A percentile compares a stretch with the other conserved stretches of the same genome.
phyloP scores from a whole-genome alignment of 192 early-diverging fungal species.

The Spizellomyces punctatus region DNA sequence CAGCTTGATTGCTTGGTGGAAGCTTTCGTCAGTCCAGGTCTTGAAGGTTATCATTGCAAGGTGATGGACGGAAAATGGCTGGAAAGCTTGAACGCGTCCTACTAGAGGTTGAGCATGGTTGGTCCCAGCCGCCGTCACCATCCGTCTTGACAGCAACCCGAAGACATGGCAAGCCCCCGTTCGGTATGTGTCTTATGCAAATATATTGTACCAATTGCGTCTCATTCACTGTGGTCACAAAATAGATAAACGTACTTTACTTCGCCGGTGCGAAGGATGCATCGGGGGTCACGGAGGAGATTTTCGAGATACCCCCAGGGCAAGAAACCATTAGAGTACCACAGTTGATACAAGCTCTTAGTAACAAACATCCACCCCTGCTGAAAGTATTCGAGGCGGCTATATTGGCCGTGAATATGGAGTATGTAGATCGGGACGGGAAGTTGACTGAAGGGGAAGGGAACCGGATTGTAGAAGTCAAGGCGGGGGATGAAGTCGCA shows the following conservation, averaged over 20 bases:
- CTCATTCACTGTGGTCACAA: neutral
- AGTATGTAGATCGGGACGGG: conserved; percentile 59
- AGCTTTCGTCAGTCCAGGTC: conserved; percentile 5
- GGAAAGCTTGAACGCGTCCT: too few species aligned
- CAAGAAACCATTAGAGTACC: conserved; percentile 15
- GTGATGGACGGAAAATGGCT: too few species aligned
- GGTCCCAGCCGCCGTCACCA: too few species aligned
- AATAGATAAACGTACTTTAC: conserved; percentile 60
- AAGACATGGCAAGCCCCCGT: too few species aligned
- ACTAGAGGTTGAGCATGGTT: too few species aligned
- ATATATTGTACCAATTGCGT: too few species aligned
- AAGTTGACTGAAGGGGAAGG: conserved; percentile 11
- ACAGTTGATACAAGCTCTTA: conserved; percentile 17
- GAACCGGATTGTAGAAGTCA: conserved; percentile 34
- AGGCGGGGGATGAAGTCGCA: conserved; percentile 61
- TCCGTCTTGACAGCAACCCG: too few species aligned
- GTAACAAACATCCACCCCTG: conserved; percentile 43
- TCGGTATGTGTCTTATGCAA: too few species aligned
- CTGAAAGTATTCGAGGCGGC: conserved; percentile 43
- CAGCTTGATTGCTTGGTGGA: neutral
- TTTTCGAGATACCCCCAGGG: conserved; percentile 33
- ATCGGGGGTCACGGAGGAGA: conserved; percentile 45
- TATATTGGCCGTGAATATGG: conserved; percentile 66
- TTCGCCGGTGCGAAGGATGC: conserved; percentile 62
- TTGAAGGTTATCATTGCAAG: neutral